A percentile compares a stretch with the other conserved stretches of the same genome.
These are phyloP conservation scores for Plasmodium berghei DNA, from an alignment of 169 alveolate genomes.

Conservation along the genomic window DNA sequence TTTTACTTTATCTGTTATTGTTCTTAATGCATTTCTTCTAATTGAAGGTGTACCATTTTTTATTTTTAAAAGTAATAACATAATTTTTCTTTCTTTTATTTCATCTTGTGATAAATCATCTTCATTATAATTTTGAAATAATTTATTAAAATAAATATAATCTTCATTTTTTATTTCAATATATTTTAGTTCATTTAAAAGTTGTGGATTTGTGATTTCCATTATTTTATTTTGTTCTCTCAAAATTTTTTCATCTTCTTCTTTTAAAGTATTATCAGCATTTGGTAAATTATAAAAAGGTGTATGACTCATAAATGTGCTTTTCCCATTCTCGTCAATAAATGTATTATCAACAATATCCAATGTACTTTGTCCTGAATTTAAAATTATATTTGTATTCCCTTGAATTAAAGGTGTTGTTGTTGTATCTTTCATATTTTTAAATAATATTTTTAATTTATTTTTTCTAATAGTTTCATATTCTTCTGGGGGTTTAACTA, in stretches of 20 bases:
- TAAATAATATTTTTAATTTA: constrained; percentile 73
- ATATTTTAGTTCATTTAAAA: constrained; percentile 79
- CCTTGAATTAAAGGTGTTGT: constrained; percentile 86
- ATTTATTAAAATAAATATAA: constrained; percentile 90
- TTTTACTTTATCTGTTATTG: constrained; percentile 96
- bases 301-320: constrained; percentile 40
- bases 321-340: not conserved
- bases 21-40: constrained; percentile 96
- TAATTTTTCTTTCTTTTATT: constrained; percentile 95
- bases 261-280: constrained; percentile 7
- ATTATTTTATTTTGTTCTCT: constrained; percentile 65
- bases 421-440: constrained; percentile 62
- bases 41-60: constrained; percentile 99
- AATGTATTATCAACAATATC: constrained; percentile 13
- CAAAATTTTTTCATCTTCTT: constrained; percentile 31
- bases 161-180: constrained; percentile 94
- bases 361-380: constrained; percentile 28
- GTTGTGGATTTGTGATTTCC: constrained; percentile 68
- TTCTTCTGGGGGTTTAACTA: constrained; percentile 92
- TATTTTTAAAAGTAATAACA: constrained; percentile 95
- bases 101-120: constrained; percentile 95
- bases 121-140: constrained; percentile 93
- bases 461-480: constrained; percentile 84
- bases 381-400: constrained; percentile 19
- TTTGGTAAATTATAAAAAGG: constrained; percentile 46